A percentile compares a stretch with the other conserved stretches of the same genome.
Evolutionary conservation across 106 monocot species (phyloP).

Genomic region (Posidonia australis): DNA sequence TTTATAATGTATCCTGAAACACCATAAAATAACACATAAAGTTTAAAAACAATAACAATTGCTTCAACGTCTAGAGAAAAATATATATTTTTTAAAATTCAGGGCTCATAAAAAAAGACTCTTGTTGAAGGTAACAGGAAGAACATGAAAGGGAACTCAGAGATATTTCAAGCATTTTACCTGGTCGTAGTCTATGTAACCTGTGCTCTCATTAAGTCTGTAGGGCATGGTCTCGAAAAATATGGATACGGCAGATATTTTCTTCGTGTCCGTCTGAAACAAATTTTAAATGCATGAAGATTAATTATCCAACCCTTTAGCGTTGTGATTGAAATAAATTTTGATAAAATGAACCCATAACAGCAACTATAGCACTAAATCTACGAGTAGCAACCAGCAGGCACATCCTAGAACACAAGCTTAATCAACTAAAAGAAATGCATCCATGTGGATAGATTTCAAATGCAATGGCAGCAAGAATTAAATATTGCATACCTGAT

Average conservation of each 20-base stretch:
- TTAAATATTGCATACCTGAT: conserved; percentile 48
- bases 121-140: background rate
- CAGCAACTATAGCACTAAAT: too few species aligned
- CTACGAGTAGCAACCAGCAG: too few species aligned
- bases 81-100: too few species aligned
- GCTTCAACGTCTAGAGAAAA: too few species aligned
- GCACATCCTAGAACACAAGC: too few species aligned
- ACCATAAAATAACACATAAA: too few species aligned
- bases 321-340: too few species aligned
- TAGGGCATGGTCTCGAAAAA: conserved; percentile 99
- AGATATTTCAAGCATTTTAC: conserved; percentile 9
- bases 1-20: too few species aligned
- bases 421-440: background rate
- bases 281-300: background rate
- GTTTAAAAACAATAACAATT: too few species aligned
- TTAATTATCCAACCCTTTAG: too few species aligned
- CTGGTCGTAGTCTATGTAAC: conserved; percentile 98
- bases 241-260: conserved; percentile 96
- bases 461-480: background rate
- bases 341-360: too few species aligned
- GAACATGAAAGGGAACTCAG: background rate
- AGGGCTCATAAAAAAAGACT: too few species aligned
- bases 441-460: background rate
- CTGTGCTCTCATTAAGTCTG: conserved; percentile 87
- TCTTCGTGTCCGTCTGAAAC: conserved; percentile 96